Evolutionary conservation across 257 asterid genomes (phyloP).

Genomic region (Ehretia macrophylla): DNA sequence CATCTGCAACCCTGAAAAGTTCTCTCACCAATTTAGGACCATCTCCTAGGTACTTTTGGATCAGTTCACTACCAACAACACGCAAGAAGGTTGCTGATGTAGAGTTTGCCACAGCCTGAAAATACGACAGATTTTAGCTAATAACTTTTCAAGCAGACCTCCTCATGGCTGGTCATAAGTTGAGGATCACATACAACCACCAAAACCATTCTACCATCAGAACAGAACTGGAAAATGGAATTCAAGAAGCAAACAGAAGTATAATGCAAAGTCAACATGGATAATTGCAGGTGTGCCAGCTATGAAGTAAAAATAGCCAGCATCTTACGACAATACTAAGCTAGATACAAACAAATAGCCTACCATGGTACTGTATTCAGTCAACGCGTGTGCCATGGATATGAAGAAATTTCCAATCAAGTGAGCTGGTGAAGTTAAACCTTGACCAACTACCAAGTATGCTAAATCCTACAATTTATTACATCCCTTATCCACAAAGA

Average conservation of each 20-base stretch:
- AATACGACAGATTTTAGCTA: background rate
- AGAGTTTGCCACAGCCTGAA: constrained; percentile 94
- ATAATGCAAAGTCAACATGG: background rate
- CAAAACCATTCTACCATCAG: background rate
- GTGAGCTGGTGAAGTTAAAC: too few relatives aligned
- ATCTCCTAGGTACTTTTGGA: constrained; percentile 92
- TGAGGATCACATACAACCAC: background rate
- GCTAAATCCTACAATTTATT: too few relatives aligned
- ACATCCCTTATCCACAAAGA: too few relatives aligned
- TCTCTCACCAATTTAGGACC: constrained; percentile 96
- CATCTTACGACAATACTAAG: too few relatives aligned
- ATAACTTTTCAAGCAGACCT: background rate
- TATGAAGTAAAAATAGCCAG: too few relatives aligned
- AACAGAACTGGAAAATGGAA: background rate
- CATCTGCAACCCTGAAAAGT: constrained; percentile 96
- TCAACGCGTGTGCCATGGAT: too few relatives aligned
- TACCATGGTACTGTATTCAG: too few relatives aligned
- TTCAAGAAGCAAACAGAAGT: background rate
- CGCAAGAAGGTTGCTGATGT: constrained; percentile 96
- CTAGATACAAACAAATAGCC: too few relatives aligned
- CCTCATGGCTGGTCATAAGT: background rate
- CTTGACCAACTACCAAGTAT: too few relatives aligned
- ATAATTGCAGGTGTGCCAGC: too few relatives aligned
- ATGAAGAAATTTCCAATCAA: too few relatives aligned
- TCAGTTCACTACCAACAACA: constrained; percentile 93